A percentile compares a stretch with the other conserved stretches of the same genome.
These are phyloP conservation scores for Tricholoma sp. DNA, from an alignment of 768 basidiomycete species.

Conservation along the genomic window DNA sequence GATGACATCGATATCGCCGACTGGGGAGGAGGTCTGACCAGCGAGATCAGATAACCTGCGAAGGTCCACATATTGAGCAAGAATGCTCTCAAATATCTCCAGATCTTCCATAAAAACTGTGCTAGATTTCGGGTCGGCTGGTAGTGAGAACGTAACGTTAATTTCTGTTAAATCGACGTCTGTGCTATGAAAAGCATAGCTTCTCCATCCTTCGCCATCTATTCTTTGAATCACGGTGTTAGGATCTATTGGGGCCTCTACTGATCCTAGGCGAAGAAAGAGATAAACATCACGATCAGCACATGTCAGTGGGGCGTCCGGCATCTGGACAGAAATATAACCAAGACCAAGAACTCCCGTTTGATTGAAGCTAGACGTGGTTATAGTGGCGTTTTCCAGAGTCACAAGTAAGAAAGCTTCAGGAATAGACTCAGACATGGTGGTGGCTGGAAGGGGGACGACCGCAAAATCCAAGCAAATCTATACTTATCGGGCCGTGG, in stretches of 20 bases:
- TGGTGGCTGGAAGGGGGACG: not conserved
- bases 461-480: too few relatives aligned
- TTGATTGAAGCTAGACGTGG: slow-evolving; percentile 24
- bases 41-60: slow-evolving; percentile 16
- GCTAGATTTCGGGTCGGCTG: slow-evolving; percentile 21
- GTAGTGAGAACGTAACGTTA: slow-evolving; percentile 28
- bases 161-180: slow-evolving; percentile 32
- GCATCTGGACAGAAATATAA: slow-evolving; percentile 51
- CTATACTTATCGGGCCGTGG: too few relatives aligned
- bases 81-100: slow-evolving; percentile 60
- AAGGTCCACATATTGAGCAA: slow-evolving; percentile 60
- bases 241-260: slow-evolving; percentile 62
- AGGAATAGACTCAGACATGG: slow-evolving; percentile 12
- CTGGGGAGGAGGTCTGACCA: not conserved
- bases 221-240: slow-evolving; percentile 37
- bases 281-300: slow-evolving; percentile 59
- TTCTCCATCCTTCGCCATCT: slow-evolving; percentile 29
- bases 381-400: slow-evolving; percentile 43
- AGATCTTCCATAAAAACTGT: slow-evolving; percentile 46
- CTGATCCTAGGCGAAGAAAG: slow-evolving; percentile 49
- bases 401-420: slow-evolving; percentile 55
- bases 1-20: slow-evolving; percentile 4
- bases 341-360: slow-evolving; percentile 50
- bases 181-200: slow-evolving; percentile 40
- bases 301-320: slow-evolving; percentile 19